Evolutionary conservation across 1,284 basidiomycete genomes (phyloP).

Genomic region (Exsudoporus floridanus): DNA sequence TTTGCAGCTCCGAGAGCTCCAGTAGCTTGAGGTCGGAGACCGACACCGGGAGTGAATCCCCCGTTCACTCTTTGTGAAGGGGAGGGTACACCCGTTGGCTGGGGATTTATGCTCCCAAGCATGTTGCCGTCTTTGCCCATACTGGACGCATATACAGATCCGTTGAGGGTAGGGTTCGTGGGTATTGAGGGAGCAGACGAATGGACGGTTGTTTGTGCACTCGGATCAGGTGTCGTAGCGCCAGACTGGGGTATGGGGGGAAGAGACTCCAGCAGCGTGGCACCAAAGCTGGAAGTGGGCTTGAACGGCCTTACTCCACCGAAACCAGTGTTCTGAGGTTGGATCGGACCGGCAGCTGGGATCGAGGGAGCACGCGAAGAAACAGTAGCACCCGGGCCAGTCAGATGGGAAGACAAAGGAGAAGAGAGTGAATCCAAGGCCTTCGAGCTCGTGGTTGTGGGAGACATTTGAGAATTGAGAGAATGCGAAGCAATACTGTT

Average conservation of each 20-base stretch:
- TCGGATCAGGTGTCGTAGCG: conserved; percentile 48
- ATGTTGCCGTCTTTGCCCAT: conserved; percentile 35
- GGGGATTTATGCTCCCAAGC: conserved; percentile 19
- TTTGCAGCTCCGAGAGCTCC: conserved; percentile 60
- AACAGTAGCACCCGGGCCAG: conserved; percentile 45
- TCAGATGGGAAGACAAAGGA: conserved; percentile 45
- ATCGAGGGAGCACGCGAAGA: conserved; percentile 36
- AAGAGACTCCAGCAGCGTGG: conserved; percentile 73
- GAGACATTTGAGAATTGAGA: conserved; percentile 38
- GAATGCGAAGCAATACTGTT: conserved; percentile 17
- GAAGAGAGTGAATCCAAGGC: conserved; percentile 52
- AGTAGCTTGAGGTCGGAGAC: conserved; percentile 72
- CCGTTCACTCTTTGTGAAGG: conserved; percentile 32
- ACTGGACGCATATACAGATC: conserved; percentile 12
- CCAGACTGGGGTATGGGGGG: conserved; percentile 68
- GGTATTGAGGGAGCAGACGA: conserved; percentile 21
- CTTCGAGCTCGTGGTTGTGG: conserved; percentile 43
- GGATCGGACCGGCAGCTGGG: conserved; percentile 40
- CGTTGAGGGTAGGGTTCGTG: conserved; percentile 8
- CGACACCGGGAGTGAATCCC: conserved; percentile 51
- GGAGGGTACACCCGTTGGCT: conserved; percentile 25
- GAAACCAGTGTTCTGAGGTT: conserved; percentile 81
- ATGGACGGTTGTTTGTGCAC: conserved; percentile 19
- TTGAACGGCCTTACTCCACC: conserved; percentile 87
- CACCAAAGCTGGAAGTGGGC: conserved; percentile 86